Conservation (phyloP, 306 rosid genomes). For the Spatholobus suberectus region DNA sequence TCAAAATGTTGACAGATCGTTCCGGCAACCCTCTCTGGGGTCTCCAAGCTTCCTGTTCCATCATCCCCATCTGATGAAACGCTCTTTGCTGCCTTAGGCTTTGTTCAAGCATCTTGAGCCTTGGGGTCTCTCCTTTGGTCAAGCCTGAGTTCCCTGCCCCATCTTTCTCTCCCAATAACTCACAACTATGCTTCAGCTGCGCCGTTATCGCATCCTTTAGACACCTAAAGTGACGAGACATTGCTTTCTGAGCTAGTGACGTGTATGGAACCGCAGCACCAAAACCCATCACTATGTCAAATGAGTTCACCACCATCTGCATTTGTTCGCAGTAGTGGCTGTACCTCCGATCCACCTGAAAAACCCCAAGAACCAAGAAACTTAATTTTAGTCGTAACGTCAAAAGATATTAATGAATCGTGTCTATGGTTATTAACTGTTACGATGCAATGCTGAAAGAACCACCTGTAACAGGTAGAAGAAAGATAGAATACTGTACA, state of each 20-base stretch:
- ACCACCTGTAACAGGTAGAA: background rate
- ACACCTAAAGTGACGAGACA: constrained; percentile 95
- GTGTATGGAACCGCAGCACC: constrained; percentile 97
- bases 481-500: no score
- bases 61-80: constrained; percentile 95
- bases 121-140: constrained; percentile 96
- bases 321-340: constrained; percentile 92
- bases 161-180: constrained; percentile 86
- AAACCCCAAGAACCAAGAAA: background rate
- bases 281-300: constrained; percentile 89
- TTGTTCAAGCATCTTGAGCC: constrained; percentile 85
- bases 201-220: constrained; percentile 80
- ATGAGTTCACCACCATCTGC: constrained; percentile 96
- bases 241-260: constrained; percentile 85
- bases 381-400: background rate
- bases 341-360: constrained; percentile 92
- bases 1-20: constrained; percentile 94
- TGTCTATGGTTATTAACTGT: background rate
- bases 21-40: constrained; percentile 99
- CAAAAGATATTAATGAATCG: background rate
- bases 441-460: background rate
- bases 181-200: constrained; percentile 81
- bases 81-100: constrained; percentile 96
- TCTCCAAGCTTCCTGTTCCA: constrained; percentile 99
- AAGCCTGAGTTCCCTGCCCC: constrained; percentile 77